These are phyloP conservation scores for Austroboletus eburneus DNA, from an alignment of 768 basidiomycete genomes.

Conservation along the genomic window DNA sequence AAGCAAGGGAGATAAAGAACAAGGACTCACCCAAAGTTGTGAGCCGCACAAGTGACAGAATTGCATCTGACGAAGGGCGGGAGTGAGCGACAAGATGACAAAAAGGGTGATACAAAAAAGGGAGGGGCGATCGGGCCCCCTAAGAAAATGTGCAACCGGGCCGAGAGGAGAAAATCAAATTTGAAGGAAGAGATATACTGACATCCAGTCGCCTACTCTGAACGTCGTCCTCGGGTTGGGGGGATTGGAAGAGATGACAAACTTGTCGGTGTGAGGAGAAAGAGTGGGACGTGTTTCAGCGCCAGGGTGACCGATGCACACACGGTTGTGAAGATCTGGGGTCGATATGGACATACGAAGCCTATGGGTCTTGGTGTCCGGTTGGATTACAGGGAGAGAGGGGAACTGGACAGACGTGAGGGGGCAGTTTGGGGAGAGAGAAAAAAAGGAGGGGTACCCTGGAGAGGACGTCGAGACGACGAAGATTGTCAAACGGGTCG, in stretches of 20 bases:
- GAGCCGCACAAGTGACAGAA: constrained; percentile 66
- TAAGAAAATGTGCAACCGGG: constrained; percentile 8
- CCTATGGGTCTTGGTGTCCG: constrained; percentile 13
- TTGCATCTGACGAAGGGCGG: constrained; percentile 47
- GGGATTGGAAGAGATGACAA: constrained; percentile 63
- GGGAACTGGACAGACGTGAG: constrained; percentile 9
- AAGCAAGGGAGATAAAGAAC: constrained; percentile 10
- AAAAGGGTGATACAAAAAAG: constrained; percentile 6
- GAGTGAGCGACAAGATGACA: constrained; percentile 5
- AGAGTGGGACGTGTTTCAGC: background rate
- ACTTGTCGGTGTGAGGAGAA: constrained; percentile 32
- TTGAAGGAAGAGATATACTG: constrained; percentile 32
- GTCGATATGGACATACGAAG: constrained; percentile 35
- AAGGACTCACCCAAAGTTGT: constrained; percentile 76
- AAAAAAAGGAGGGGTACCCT: constrained; percentile 18
- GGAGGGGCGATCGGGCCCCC: constrained; percentile 15
- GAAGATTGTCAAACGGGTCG: constrained; percentile 55
- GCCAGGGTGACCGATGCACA: constrained; percentile 6
- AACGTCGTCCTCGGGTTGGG: constrained; percentile 67
- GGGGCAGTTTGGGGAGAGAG: background rate
- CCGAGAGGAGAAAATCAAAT: constrained; percentile 18
- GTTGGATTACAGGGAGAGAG: constrained; percentile 21
- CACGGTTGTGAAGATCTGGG: constrained; percentile 28
- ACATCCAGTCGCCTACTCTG: constrained; percentile 76
- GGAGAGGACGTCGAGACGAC: constrained; percentile 37